These are phyloP conservation scores for Aspergillus haitiensis DNA, from an alignment of 495 filamentous ascomycete species.

Conservation along the genomic window DNA sequence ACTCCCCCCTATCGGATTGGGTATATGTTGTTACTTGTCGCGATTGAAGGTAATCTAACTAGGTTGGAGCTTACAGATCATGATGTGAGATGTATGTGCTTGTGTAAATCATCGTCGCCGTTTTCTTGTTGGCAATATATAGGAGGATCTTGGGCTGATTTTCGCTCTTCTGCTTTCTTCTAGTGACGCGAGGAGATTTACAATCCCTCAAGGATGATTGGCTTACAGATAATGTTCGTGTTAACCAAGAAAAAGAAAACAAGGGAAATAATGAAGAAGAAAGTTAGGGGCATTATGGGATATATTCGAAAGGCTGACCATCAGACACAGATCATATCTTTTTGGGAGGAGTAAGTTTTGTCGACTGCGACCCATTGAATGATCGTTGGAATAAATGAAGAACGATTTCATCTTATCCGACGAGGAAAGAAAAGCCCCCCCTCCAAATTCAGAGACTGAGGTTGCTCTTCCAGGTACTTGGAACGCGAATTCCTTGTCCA, in stretches of 20 bases:
- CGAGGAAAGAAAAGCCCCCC: too few relatives aligned
- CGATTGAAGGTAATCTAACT: slow-evolving; percentile 19
- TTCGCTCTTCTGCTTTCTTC: background rate
- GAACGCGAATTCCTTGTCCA: slow-evolving; percentile 80
- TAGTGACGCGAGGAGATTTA: slow-evolving; percentile 83
- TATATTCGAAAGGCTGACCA: slow-evolving; percentile 10
- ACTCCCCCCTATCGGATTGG: background rate
- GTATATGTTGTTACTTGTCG: background rate
- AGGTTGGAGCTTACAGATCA: slow-evolving; percentile 50
- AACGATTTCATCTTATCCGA: too few relatives aligned
- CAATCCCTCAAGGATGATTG: slow-evolving; percentile 87
- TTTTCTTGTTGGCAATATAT: background rate
- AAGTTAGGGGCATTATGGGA: too few relatives aligned
- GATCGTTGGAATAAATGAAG: too few relatives aligned
- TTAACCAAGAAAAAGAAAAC: background rate
- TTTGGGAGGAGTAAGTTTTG: slow-evolving; percentile 88
- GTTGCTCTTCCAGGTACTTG: slow-evolving; percentile 61
- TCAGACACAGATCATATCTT: slow-evolving; percentile 65
- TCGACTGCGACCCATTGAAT: too few relatives aligned
- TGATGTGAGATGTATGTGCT: slow-evolving; percentile 65
- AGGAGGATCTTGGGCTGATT: background rate
- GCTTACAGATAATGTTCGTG: slow-evolving; percentile 93
- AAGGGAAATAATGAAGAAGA: too few relatives aligned
- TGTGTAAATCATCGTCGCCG: background rate
- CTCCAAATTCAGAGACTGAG: background rate